Conservation (phyloP, 345 rosid genomes). For the Gossypium stocksii region DNA sequence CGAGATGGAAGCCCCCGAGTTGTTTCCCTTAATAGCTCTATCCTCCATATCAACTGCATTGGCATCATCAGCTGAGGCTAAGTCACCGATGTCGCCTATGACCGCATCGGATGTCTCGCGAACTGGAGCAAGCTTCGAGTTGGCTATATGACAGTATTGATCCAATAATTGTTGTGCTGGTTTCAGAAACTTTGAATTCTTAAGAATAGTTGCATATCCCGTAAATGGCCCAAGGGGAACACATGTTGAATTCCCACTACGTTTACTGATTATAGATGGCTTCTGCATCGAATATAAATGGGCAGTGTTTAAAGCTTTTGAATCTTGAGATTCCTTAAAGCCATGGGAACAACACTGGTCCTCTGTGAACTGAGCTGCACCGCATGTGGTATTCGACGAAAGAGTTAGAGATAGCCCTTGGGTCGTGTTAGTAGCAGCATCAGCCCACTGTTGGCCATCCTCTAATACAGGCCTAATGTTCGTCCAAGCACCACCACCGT, state of each 20-base stretch:
- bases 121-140: constrained; percentile 13
- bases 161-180: constrained; percentile 50
- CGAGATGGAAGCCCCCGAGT: constrained; percentile 17
- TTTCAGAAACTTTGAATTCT: constrained; percentile 53
- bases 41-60: constrained; percentile 15
- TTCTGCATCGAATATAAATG: constrained; percentile 19
- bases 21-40: constrained; percentile 12
- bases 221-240: constrained; percentile 72
- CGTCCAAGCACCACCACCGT: constrained; percentile 15
- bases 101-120: constrained; percentile 16
- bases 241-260: constrained; percentile 24
- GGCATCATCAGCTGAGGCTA: constrained; percentile 17
- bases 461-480: constrained; percentile 12
- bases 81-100: constrained; percentile 22
- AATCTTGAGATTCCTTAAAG: constrained; percentile 21
- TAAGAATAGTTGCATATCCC: constrained; percentile 61
- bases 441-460: constrained; percentile 24
- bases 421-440: constrained; percentile 17
- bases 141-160: constrained; percentile 29
- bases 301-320: constrained; percentile 8
- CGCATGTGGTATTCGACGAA: constrained; percentile 35
- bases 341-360: constrained; percentile 17
- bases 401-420: constrained; percentile 52
- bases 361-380: constrained; percentile 20
- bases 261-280: constrained; percentile 21